phyloP scores from a whole-genome alignment of 202 grass and related monocot species.

The Cymbopogon flexuosus region DNA sequence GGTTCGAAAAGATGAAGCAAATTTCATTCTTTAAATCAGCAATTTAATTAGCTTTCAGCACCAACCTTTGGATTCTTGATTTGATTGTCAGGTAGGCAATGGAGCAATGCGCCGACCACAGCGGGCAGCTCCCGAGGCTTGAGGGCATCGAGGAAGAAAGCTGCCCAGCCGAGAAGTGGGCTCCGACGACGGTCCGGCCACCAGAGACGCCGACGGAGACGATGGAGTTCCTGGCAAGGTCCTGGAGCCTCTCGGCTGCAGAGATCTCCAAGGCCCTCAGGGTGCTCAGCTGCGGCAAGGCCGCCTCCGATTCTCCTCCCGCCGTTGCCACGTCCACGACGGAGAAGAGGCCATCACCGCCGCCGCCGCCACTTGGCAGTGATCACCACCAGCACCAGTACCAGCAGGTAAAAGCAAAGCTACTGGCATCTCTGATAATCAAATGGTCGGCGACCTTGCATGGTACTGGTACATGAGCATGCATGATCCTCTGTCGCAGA shows the following conservation, averaged over 20 bases:
- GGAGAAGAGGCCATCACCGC: not conserved
- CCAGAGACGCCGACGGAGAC: conserved; percentile 91
- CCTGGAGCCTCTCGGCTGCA: conserved; percentile 77
- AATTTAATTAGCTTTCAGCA: not conserved
- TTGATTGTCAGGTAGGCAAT: conserved; percentile 27
- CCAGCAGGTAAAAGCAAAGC: conserved; percentile 4
- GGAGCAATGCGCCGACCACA: conserved; percentile 44
- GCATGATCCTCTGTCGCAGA: not conserved
- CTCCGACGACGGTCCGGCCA: conserved; percentile 46
- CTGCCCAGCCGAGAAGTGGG: conserved; percentile 26
- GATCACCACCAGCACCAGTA: conserved; percentile 19
- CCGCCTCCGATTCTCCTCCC: conserved; percentile 1
- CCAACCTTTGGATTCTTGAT: conserved; percentile 6
- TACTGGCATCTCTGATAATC: not conserved
- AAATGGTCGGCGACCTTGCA: not conserved
- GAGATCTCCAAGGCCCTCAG: conserved; percentile 85
- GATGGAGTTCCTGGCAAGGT: conserved; percentile 90
- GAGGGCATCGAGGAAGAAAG: conserved; percentile 80
- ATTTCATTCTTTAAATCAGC: not conserved
- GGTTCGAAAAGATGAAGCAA: not conserved
- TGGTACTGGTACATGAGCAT: not conserved
- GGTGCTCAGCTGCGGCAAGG: conserved; percentile 47
- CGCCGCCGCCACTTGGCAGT: not conserved
- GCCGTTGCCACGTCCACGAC: not conserved
- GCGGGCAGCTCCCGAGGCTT: conserved; percentile 35